Evolutionary conservation across 305 asterid genomes (phyloP).

Genomic region (Fraxinus dipetala): DNA sequence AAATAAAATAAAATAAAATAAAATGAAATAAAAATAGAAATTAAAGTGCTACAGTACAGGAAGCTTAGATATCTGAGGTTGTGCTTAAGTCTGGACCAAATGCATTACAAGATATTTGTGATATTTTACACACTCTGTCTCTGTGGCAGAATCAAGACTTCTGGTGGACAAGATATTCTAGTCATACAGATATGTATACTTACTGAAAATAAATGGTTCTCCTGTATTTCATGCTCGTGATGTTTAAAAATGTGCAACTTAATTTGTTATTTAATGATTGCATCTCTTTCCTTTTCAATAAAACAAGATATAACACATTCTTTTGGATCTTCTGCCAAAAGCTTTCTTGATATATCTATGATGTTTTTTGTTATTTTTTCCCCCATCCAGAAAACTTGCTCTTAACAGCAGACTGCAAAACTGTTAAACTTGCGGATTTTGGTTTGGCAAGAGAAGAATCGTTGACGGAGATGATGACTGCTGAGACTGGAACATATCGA

Average conservation of each 20-base stretch:
- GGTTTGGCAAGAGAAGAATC: constrained; percentile 98
- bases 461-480: constrained; percentile 98
- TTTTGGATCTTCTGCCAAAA: background rate
- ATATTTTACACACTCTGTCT: no score
- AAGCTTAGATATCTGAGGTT: background rate
- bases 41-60: background rate
- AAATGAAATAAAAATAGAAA: no score
- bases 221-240: background rate
- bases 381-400: constrained; percentile 73
- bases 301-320: background rate
- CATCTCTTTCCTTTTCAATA: background rate
- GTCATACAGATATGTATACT: background rate
- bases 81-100: background rate
- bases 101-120: background rate
- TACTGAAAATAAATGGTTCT: background rate
- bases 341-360: background rate
- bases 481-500: constrained; percentile 97
- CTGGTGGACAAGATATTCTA: background rate
- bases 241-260: background rate
- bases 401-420: constrained; percentile 80
- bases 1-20: no score
- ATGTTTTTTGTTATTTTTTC: background rate
- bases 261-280: background rate
- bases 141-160: background rate
- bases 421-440: constrained; percentile 89